Base-by-base conservation (phyloP, 1,284 basidiomycete species). In the Malassezia vespertilionis region DNA sequence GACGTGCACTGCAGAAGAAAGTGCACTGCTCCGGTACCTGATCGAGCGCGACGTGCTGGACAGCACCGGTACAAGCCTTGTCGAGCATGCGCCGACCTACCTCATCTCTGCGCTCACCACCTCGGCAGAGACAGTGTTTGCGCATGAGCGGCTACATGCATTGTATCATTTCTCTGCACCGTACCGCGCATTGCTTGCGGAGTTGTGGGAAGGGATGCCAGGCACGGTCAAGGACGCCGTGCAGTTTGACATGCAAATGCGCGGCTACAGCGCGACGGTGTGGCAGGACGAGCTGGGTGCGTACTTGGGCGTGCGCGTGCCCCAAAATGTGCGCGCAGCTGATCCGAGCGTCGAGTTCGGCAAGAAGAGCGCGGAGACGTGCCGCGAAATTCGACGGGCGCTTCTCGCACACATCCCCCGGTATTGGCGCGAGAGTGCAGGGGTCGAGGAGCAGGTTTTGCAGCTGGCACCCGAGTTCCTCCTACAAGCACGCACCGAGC, bases 271-370 rank as follows among this genome's bases (percentile, higher is more conserved):
- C 27, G 44, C 52, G 23, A 30, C 45, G 2, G 62, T 68, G 26
- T 66, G 52, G 32, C 46, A 50, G 21, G 65, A 68, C 44, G 65
- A 68, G 38, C 61, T 60, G 20, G 64, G 65, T 33, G 65, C 65
- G 1, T 68, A 68, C 42, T 44, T 68, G 12, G 58, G 57, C n/a
- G 52, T 60, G 18, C 55, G 56, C 0, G 35, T 56, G 4, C n/a
- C 23, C 7, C 27, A 18, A 4, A 36, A 31, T 2, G 12, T 30
- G 10, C 42, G 38, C 15, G 42, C 42, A 4, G 22, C 17, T 10
- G 57, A 52, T 3, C 57, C 57, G 10, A 49, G 52, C 33, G 44
- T 53, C 22, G 60, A 62, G 34, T 62, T 62, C 26, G 60, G 60
- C 14, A 60, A 58, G 44, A 62, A 62, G 33, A 46, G 53, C 10